phyloP scores from a whole-genome alignment of 371 early-diverging fungal genomes.

The Nematocida sp. region DNA sequence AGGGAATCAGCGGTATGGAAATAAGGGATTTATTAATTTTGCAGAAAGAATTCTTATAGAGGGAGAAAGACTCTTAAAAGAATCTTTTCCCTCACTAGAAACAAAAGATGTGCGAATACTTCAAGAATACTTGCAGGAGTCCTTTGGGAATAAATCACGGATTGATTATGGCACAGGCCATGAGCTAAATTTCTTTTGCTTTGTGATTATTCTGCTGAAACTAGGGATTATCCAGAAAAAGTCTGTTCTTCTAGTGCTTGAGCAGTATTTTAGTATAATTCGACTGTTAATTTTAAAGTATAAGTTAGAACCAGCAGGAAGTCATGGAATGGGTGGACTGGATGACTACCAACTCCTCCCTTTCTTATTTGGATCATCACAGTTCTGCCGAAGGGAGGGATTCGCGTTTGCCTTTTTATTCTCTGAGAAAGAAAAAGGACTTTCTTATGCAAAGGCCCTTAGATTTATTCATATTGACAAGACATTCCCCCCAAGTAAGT shows the following conservation, averaged over 20 bases:
- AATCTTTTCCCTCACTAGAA: background rate
- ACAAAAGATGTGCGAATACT: conserved; percentile 72
- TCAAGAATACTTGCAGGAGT: conserved; percentile 76
- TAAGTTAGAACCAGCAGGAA: conserved; percentile 95
- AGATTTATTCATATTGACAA: conserved; percentile 47
- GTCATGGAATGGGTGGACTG: conserved; percentile 95
- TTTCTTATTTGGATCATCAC: conserved; percentile 85
- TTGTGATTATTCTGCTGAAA: conserved; percentile 72
- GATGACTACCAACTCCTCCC: conserved; percentile 96
- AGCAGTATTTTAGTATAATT: conserved; percentile 81
- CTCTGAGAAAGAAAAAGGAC: background rate
- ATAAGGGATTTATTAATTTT: conserved; percentile 48
- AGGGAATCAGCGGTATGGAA: conserved; percentile 49
- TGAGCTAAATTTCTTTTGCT: conserved; percentile 88
- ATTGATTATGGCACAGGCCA: conserved; percentile 99
- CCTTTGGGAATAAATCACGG: conserved; percentile 87
- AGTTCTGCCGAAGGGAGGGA: conserved; percentile 71
- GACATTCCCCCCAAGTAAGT: conserved; percentile 20
- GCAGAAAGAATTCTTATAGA: conserved; percentile 16
- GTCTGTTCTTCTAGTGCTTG: conserved; percentile 73
- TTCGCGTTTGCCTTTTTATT: conserved; percentile 42
- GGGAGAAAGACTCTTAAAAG: conserved; percentile 10
- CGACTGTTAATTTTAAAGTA: conserved; percentile 82
- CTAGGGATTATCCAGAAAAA: conserved; percentile 43
- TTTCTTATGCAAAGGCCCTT: conserved; percentile 46